Conservation (phyloP, 2,329 filamentous ascomycete species). For the Tricladium varicosporioides region DNA sequence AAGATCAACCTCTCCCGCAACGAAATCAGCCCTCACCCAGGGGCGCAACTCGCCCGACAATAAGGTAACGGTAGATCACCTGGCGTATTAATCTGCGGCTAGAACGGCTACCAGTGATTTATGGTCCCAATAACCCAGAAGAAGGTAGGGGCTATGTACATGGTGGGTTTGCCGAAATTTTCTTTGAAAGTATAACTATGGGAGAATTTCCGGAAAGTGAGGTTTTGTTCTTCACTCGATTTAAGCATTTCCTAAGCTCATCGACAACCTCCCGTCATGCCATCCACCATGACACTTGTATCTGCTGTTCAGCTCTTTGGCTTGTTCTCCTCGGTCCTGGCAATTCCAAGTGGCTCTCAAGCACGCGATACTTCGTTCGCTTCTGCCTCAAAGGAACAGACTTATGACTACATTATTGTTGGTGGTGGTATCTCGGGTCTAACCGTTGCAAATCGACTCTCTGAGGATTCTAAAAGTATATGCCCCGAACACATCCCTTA, state of each 20-base stretch:
- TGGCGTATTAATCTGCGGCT: too few relatives aligned
- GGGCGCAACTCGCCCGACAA: too few relatives aligned
- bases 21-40: too few relatives aligned
- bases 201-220: too few relatives aligned
- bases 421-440: conserved; percentile 6
- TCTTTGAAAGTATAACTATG: too few relatives aligned
- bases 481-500: background rate
- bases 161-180: too few relatives aligned
- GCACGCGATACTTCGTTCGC: background rate
- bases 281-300: background rate
- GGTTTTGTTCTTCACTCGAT: background rate
- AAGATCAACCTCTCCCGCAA: too few relatives aligned
- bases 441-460: conserved; percentile 6
- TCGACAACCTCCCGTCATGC: background rate
- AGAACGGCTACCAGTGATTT: too few relatives aligned
- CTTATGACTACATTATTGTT: conserved; percentile 6
- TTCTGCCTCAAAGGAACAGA: background rate
- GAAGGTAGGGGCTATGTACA: too few relatives aligned
- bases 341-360: background rate
- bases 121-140: too few relatives aligned
- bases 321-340: background rate
- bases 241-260: background rate
- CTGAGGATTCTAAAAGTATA: conserved; percentile 3
- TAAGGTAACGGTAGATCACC: too few relatives aligned
- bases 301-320: background rate